These are phyloP conservation scores for Lasiodiplodia gonubiensis DNA, from an alignment of 2,329 filamentous ascomycete species.

Conservation along the genomic window DNA sequence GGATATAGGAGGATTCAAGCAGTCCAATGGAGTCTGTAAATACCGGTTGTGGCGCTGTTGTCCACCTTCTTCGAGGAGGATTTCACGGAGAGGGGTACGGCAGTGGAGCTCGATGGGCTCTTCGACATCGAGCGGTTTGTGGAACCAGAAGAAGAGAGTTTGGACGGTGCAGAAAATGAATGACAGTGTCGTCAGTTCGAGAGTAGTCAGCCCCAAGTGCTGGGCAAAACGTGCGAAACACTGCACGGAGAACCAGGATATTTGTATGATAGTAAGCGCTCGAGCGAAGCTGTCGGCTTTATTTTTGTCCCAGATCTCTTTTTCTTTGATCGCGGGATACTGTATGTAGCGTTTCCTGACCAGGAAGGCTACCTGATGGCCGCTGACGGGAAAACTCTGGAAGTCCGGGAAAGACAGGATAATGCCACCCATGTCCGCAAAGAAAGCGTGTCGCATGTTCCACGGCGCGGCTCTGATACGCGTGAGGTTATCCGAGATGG, in stretches of 20 bases:
- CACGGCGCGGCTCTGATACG: slow-evolving; percentile 27
- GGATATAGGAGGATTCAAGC: slow-evolving; percentile 14
- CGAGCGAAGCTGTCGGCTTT: slow-evolving; percentile 31
- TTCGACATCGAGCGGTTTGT: slow-evolving; percentile 44
- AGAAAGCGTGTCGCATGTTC: slow-evolving; percentile 35
- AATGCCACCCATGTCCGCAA: slow-evolving; percentile 38
- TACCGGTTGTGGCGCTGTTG: slow-evolving; percentile 14
- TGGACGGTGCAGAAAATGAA: slow-evolving; percentile 45
- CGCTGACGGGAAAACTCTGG: slow-evolving; percentile 33
- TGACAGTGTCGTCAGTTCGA: slow-evolving; percentile 46
- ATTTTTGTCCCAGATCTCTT: slow-evolving; percentile 31
- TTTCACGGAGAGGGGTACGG: background rate
- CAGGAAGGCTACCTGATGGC: slow-evolving; percentile 31
- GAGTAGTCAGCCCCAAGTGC: slow-evolving; percentile 41
- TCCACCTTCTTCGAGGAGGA: slow-evolving; percentile 1
- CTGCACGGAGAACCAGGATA: slow-evolving; percentile 30
- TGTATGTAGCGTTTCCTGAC: slow-evolving; percentile 30
- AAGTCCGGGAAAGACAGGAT: slow-evolving; percentile 30
- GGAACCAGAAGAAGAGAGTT: slow-evolving; percentile 46
- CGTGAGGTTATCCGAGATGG: background rate
- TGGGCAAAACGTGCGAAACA: slow-evolving; percentile 33
- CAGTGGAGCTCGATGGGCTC: slow-evolving; percentile 25
- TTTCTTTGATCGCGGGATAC: slow-evolving; percentile 37
- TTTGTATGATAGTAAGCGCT: slow-evolving; percentile 30
- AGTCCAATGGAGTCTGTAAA: slow-evolving; percentile 29